phyloP scores from a whole-genome alignment of 2,329 filamentous ascomycete species.

The Ciborinia camelliae region DNA sequence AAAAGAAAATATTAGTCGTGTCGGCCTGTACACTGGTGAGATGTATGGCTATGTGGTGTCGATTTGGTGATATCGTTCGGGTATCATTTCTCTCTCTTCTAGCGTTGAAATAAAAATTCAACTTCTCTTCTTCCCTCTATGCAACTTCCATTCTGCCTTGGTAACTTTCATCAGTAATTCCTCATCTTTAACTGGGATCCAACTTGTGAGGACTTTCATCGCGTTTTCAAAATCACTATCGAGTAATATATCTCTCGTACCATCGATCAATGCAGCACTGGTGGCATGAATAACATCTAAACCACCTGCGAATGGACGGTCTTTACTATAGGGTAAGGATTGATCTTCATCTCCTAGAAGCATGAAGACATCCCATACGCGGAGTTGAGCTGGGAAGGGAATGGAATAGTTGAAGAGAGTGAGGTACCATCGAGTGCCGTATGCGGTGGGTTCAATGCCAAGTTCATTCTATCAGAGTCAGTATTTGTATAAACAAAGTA shows the following conservation, averaged over 20 bases:
- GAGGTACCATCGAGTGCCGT: constrained; percentile 94
- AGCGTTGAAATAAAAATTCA: not conserved
- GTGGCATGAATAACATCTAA: constrained; percentile 88
- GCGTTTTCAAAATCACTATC: constrained; percentile 96
- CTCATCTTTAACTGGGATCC: constrained; percentile 91
- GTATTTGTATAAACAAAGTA: not conserved
- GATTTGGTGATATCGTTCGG: not conserved
- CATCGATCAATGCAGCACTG: constrained; percentile 84
- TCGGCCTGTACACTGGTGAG: not conserved
- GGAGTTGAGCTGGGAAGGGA: constrained; percentile 87
- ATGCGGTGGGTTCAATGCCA: constrained; percentile 81
- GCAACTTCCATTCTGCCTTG: constrained; percentile 77
- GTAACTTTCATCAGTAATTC: constrained; percentile 90
- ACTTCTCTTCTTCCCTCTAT: constrained; percentile 45
- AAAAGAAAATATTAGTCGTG: constrained; percentile 11
- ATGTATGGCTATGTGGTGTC: not conserved
- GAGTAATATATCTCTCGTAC: constrained; percentile 80
- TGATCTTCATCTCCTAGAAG: constrained; percentile 75
- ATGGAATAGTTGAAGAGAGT: constrained; percentile 97
- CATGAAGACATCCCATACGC: constrained; percentile 98
- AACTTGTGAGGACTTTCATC: constrained; percentile 95
- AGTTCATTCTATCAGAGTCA: constrained; percentile 59
- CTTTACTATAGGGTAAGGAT: constrained; percentile 29
- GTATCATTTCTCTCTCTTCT: not conserved
- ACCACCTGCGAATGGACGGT: constrained; percentile 54